Percentiles rank a stretch among this genome's conserved stretches.
Conservation (phyloP, 2,329 filamentous ascomycete genomes). For the Apiospora koreana region DNA sequence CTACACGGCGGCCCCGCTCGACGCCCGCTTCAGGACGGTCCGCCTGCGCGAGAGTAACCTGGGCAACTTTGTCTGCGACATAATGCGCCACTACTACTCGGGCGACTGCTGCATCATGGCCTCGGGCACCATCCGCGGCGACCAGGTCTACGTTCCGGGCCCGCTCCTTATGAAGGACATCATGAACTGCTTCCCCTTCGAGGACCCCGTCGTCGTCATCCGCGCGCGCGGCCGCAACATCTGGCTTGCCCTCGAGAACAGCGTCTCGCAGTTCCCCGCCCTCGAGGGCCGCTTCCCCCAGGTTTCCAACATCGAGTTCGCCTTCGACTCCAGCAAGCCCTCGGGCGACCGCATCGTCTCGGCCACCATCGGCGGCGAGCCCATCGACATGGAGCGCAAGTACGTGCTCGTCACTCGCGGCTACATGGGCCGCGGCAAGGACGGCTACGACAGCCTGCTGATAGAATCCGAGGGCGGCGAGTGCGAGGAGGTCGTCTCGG, state of each 20-base stretch:
- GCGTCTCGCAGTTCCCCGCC: slow-evolving; percentile 77
- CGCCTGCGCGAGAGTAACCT: slow-evolving; percentile 77
- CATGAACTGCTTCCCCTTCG: slow-evolving; percentile 89
- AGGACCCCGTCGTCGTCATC: slow-evolving; percentile 83
- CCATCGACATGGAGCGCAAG: slow-evolving; percentile 61
- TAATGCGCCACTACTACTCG: slow-evolving; percentile 82
- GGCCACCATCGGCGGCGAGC: slow-evolving; percentile 60
- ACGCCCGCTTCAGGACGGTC: slow-evolving; percentile 84
- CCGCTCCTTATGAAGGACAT: slow-evolving; percentile 77
- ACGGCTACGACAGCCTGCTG: slow-evolving; percentile 79
- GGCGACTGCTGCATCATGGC: slow-evolving; percentile 86
- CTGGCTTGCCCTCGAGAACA: slow-evolving; percentile 80
- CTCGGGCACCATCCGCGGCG: slow-evolving; percentile 81
- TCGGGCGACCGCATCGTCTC: slow-evolving; percentile 64
- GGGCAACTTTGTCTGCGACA: slow-evolving; percentile 87
- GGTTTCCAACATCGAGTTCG: slow-evolving; percentile 79
- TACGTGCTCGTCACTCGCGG: slow-evolving; percentile 80
- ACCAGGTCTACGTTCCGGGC: slow-evolving; percentile 85
- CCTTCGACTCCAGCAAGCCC: slow-evolving; percentile 66
- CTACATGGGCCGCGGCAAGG: slow-evolving; percentile 88
- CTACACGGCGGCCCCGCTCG: slow-evolving; percentile 79
- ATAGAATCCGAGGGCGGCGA: slow-evolving; percentile 73
- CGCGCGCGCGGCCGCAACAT: slow-evolving; percentile 71
- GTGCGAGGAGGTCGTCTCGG: slow-evolving; percentile 76
- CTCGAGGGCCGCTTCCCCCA: slow-evolving; percentile 85